A percentile compares a stretch with the other conserved stretches of the same genome.
These are phyloP conservation scores for Penicillium sp. DNA, from an alignment of 2,329 filamentous ascomycete species.

Conservation along the genomic window DNA sequence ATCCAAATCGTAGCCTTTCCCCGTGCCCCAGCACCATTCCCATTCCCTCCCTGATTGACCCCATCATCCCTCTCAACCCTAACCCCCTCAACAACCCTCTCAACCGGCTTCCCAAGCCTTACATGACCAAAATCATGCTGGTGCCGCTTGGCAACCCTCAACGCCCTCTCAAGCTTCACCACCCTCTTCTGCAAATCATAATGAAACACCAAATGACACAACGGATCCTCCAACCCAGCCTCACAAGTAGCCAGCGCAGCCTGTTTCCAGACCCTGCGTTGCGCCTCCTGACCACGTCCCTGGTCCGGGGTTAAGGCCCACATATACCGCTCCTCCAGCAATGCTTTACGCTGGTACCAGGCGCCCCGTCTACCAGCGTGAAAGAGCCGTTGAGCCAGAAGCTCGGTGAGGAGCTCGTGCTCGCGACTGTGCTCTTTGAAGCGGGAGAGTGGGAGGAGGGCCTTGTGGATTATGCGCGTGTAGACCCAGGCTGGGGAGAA, in stretches of 20 bases:
- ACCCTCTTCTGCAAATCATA: slow-evolving; percentile 93
- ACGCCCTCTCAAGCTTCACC: slow-evolving; percentile 82
- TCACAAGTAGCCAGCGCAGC: slow-evolving; percentile 82
- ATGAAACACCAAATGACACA: slow-evolving; percentile 91
- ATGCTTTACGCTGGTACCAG: slow-evolving; percentile 95
- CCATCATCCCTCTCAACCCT: slow-evolving; percentile 70
- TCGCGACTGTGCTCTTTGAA: slow-evolving; percentile 81
- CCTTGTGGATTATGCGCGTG: slow-evolving; percentile 90
- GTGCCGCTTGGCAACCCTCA: slow-evolving; percentile 80
- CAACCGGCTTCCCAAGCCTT: slow-evolving; percentile 72
- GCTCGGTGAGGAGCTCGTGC: slow-evolving; percentile 71
- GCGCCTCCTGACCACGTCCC: slow-evolving; percentile 58
- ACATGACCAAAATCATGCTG: slow-evolving; percentile 95
- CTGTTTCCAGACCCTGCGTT: slow-evolving; percentile 82
- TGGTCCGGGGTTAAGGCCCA: slow-evolving; percentile 59
- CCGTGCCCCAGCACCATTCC: slow-evolving; percentile 25
- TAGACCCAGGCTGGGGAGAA: slow-evolving; percentile 94
- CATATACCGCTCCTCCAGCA: slow-evolving; percentile 97
- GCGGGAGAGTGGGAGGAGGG: slow-evolving; percentile 75
- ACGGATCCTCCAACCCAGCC: slow-evolving; percentile 78
- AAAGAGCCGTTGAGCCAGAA: slow-evolving; percentile 81
- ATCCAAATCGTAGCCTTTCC: slow-evolving; percentile 77
- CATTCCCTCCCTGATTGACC: no score
- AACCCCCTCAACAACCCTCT: slow-evolving; percentile 76
- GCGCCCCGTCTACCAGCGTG: slow-evolving; percentile 81